Evolutionary conservation across 306 rosid genomes (phyloP).

Genomic region (Casuarina glauca): DNA sequence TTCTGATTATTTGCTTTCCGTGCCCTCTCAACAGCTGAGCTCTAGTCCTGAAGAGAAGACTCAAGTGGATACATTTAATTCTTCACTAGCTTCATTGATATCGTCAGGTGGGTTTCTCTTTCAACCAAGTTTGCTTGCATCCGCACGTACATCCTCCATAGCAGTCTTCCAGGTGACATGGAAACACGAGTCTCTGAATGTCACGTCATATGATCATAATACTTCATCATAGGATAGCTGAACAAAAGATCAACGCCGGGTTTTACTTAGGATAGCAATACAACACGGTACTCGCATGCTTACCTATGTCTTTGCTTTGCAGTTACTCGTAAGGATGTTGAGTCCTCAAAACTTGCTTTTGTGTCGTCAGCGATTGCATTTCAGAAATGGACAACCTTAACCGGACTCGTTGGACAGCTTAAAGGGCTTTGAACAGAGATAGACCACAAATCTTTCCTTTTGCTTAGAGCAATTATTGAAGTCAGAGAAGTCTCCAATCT

Average conservation of each 20-base stretch:
- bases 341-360: conserved; percentile 85
- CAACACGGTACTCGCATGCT: not conserved
- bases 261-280: not conserved
- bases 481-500: conserved; percentile 27
- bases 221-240: not conserved
- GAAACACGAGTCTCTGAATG: not conserved
- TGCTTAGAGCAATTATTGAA: conserved; percentile 9
- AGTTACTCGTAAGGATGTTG: conserved; percentile 71
- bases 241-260: not conserved
- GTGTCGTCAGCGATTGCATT: conserved; percentile 78
- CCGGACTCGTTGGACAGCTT: conserved; percentile 68
- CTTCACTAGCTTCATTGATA: conserved; percentile 76
- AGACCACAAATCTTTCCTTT: conserved; percentile 13
- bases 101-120: conserved; percentile 63
- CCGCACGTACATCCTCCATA: not conserved
- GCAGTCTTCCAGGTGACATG: not conserved
- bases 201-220: not conserved
- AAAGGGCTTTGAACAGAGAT: conserved; percentile 65
- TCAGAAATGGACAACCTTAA: conserved; percentile 87
- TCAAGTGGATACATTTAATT: conserved; percentile 75
- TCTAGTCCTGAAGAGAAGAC: conserved; percentile 78
- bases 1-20: conserved; percentile 33
- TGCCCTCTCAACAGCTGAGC: conserved; percentile 65
- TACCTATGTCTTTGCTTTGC: conserved; percentile 24
- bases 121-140: not conserved